Conservation (phyloP, 2,329 filamentous ascomycete species). For the Sporothrix globosa region DNA sequence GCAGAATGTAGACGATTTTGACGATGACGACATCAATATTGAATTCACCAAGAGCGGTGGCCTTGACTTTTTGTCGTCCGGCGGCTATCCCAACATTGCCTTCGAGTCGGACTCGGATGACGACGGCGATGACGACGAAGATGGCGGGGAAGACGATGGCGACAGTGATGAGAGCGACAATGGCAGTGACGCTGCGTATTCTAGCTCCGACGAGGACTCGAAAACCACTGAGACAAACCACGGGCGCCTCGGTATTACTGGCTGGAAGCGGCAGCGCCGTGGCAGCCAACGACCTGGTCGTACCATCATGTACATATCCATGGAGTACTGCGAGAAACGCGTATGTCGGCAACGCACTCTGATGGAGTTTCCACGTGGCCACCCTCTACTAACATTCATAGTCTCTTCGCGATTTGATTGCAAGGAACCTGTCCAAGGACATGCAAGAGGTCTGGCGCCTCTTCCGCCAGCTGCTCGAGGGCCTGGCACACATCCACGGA, state of each 20-base stretch:
- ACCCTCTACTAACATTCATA: conserved; percentile 40
- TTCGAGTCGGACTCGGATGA: conserved; percentile 65
- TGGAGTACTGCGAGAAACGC: conserved; percentile 96
- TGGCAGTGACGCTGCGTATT: conserved; percentile 28
- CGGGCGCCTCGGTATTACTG: not conserved
- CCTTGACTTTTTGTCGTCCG: conserved; percentile 91
- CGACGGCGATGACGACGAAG: conserved; percentile 44
- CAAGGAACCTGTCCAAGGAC: conserved; percentile 72
- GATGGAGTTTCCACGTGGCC: conserved; percentile 2
- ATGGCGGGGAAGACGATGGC: conserved; percentile 41
- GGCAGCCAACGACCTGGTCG: conserved; percentile 58
- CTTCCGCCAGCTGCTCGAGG: conserved; percentile 88
- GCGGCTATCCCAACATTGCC: conserved; percentile 73
- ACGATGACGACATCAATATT: conserved; percentile 48
- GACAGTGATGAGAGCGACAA: conserved; percentile 34
- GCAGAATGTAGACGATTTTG: conserved; percentile 35
- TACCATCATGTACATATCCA: conserved; percentile 91
- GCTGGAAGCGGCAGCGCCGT: conserved; percentile 37
- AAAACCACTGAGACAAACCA: conserved; percentile 35
- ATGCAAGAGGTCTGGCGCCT: conserved; percentile 83
- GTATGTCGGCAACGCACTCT: conserved; percentile 45
- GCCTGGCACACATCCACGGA: conserved; percentile 84
- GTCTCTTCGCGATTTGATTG: conserved; percentile 87
- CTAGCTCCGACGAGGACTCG: conserved; percentile 34
- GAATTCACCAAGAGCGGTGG: conserved; percentile 74